Evolutionary conservation across 1,284 basidiomycete species (phyloP), one percentile per base, ranked within the genome.

Genomic region (Cutaneotrichosporon dermatis): DNA sequence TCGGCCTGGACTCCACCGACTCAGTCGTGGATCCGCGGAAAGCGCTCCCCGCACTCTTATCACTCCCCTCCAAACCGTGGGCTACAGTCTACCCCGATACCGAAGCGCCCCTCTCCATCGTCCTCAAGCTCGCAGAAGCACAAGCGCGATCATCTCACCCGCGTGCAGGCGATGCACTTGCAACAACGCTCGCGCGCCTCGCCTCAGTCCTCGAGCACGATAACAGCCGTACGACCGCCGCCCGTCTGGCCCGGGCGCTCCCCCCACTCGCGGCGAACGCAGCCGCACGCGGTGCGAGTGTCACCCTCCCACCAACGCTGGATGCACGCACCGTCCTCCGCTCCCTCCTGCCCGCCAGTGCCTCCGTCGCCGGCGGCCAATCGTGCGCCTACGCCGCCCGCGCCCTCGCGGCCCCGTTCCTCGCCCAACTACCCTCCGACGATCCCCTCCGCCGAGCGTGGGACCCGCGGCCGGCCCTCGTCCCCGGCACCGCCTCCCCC

Each of bases 261-360:
- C 54, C 62, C 4, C 48, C 43, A 5, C 45, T 61, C 1, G 57
- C 57, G 1, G 59, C 53, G 0, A 55, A 58, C 11, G 59, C 62
- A 1, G 34, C 36, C 8, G 51, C 59, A 10, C 57, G 54, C 46
- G 59, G 62, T 4, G 42, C 33, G 0, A 12, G 35, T 16, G 42
- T 40, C 11, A 6, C 46, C n/a, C 51, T 64, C 34, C 37, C 59
- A 3, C 12, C 46, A 10, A 51, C 59, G 3, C 34, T 43, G 7
- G 52, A 57, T 25, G 61, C 61, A n/a, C 58, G 51, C 11, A 39
- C 51, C 0, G 56, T 60, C 11, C 25, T 59, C 15, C 12, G 41
- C 13, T 12, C 48, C 3, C 54, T 64, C 6, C 39, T 57, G 4
- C 52, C 61, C 6, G 4, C 54, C 4, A 25, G 34, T 15, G 53